Evolutionary conservation across 129 eudicot genomes (phyloP), one percentile per base, ranked within the genome.

Genomic region (Scalesia atractyloides): DNA sequence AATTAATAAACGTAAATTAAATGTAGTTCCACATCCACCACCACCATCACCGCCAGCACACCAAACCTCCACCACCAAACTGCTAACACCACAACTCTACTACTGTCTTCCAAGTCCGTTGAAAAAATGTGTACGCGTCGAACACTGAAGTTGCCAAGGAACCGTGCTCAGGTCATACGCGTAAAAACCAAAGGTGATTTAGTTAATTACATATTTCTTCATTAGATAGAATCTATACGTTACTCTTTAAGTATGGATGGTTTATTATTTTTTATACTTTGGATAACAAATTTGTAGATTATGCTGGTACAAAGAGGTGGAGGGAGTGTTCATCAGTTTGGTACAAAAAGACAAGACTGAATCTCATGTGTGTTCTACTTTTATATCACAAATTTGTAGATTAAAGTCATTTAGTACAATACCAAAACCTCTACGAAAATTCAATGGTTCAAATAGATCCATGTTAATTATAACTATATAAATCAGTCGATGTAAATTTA

Each of bases 251-350:
- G n/a, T n/a, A n/a, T 24, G 26, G 2, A 24, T 24, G 26, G 26
- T 24, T 24, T 24, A 24, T 24, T 0, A 24, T 36, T 50, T 66
- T 66, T 13, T 8, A 19, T n/a, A 44, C 14, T 18, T 43, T 67
- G 50, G 41, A 43, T 48, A 5, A 26, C 71, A 22, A 9, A 17
- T 47, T 64, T 14, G 66, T 60, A 84, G 88, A 62, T 37, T 18
- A 22, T 80, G 88, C 61, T 26, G n/a, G 51, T 82, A 76, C 74
- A 70, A 80, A 78, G 80, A 13, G 80, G 88, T 85, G 54, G 12
- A 20, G 64, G 73, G 78, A 80, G 78, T 26, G 73, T 72, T 57
- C 88, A 84, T 70, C 67, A 74, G 12, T 36, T 77, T 30, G 76
- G 85, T 64, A 69, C 62, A 5, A 66, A n/a, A 53, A n/a, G 69